Conservation (phyloP, 1,139 yeast species). For the Kazachstania sp. region DNA sequence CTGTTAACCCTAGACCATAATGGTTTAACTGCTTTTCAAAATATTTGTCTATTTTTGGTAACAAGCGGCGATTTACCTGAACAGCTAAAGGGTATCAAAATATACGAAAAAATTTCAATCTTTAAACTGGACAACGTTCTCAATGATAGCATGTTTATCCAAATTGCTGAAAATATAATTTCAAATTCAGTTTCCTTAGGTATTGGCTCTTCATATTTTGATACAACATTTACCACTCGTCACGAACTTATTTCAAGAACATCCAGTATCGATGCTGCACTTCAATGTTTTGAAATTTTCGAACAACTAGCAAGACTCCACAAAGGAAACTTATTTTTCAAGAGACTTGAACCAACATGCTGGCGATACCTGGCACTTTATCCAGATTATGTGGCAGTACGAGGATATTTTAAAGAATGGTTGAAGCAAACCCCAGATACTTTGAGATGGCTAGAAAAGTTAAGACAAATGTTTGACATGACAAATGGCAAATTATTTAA, state of each 20-base stretch:
- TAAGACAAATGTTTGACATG: constrained; percentile 32
- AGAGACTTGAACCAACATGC: constrained; percentile 32
- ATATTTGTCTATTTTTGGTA: constrained; percentile 22
- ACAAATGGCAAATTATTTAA: constrained; percentile 31
- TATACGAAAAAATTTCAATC: constrained; percentile 22
- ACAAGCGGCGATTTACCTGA: constrained; percentile 19
- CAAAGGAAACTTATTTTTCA: constrained; percentile 26
- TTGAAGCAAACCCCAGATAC: constrained; percentile 26
- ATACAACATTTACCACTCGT: constrained; percentile 21
- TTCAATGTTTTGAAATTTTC: constrained; percentile 32
- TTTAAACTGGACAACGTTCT: constrained; percentile 28
- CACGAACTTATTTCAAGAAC: constrained; percentile 34
- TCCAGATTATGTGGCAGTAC: constrained; percentile 27
- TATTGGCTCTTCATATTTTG: constrained; percentile 14
- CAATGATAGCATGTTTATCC: constrained; percentile 19
- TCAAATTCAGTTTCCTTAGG: constrained; percentile 17
- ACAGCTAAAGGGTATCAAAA: constrained; percentile 21
- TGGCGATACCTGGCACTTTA: constrained; percentile 38
- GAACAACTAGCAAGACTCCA: constrained; percentile 34
- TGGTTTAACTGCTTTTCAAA: constrained; percentile 20
- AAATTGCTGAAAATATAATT: constrained; percentile 22
- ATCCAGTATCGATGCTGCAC: constrained; percentile 30
- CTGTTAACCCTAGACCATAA: constrained; percentile 25
- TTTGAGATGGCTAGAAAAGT: constrained; percentile 34
- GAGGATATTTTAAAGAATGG: constrained; percentile 28